Evolutionary conservation across 257 asterid species (phyloP).

Genomic region (Solanum chilense): DNA sequence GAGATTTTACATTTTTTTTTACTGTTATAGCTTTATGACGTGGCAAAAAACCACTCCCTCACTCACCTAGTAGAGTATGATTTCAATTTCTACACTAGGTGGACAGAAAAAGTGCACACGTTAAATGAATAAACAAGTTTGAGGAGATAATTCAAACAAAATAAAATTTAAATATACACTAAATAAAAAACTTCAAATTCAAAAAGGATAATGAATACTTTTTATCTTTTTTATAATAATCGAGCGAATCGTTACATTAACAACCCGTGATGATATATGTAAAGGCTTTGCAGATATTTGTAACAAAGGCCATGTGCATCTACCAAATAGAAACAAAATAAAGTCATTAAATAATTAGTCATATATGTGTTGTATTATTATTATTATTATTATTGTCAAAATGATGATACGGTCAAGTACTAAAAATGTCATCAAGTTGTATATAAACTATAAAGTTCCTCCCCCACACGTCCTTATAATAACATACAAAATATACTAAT

Average conservation of each 20-base stretch:
- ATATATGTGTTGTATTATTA: background rate
- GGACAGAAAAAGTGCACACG: no score
- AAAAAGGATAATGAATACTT: fast-evolving
- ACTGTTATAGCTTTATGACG: no score
- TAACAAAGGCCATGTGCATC: background rate
- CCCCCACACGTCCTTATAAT: background rate
- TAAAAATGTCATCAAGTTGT: background rate
- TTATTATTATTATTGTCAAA: background rate
- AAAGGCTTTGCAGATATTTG: background rate
- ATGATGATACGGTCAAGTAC: background rate
- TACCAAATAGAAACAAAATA: background rate
- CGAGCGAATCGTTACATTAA: no score
- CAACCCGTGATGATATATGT: background rate
- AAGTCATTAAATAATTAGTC: background rate
- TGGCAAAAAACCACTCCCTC: no score
- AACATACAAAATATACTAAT: background rate
- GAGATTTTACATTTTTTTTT: no score
- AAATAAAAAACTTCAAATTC: no score
- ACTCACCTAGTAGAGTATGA: no score
- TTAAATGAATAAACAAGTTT: no score
- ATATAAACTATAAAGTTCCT: background rate
- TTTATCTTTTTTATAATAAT: fast-evolving
- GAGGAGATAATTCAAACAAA: no score
- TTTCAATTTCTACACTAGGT: no score
- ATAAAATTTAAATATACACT: no score